These are phyloP conservation scores for Wickerhamiella qilinensis DNA, from an alignment of 805 yeast genomes.

Conservation along the genomic window DNA sequence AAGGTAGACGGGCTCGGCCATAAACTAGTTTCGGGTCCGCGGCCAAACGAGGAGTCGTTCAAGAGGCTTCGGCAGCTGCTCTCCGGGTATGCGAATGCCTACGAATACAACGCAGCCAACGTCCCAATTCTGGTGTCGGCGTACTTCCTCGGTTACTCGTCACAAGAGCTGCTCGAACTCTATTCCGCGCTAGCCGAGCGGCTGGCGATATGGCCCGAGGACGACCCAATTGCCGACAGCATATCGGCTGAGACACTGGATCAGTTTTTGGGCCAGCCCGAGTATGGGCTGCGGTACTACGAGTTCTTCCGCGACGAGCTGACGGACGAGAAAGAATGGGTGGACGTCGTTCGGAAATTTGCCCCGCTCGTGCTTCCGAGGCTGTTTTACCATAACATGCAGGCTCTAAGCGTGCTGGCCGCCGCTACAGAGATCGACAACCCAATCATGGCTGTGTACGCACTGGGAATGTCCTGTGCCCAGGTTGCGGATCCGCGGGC, in stretches of 20 bases:
- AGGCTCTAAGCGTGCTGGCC: constrained; percentile 23
- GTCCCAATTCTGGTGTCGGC: constrained; percentile 22
- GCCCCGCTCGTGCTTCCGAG: constrained; percentile 11
- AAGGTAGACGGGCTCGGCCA: constrained; percentile 13
- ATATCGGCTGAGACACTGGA: constrained; percentile 19
- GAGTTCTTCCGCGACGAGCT: constrained; percentile 26
- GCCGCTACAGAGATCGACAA: constrained; percentile 23
- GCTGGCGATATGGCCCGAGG: constrained; percentile 24
- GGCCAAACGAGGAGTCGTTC: constrained; percentile 9
- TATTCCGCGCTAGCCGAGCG: constrained; percentile 17
- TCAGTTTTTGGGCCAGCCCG: constrained; percentile 18
- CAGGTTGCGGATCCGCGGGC: neutral
- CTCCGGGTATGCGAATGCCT: constrained; percentile 19
- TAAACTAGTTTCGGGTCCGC: no score
- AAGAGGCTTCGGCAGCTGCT: constrained; percentile 18
- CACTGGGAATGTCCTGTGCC: constrained; percentile 18
- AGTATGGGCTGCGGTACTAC: constrained; percentile 22
- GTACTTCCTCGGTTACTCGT: constrained; percentile 23
- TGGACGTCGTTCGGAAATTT: constrained; percentile 15
- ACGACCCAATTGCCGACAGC: constrained; percentile 24
- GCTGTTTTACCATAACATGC: constrained; percentile 15
- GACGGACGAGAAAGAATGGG: constrained; percentile 23
- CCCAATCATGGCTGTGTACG: constrained; percentile 22
- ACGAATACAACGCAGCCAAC: constrained; percentile 18
- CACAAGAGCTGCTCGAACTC: constrained; percentile 16